A percentile compares a stretch with the other conserved stretches of the same genome.
These are phyloP conservation scores for Chrysosporium queenslandicum DNA, from an alignment of 2,329 filamentous ascomycete species.

Conservation along the genomic window DNA sequence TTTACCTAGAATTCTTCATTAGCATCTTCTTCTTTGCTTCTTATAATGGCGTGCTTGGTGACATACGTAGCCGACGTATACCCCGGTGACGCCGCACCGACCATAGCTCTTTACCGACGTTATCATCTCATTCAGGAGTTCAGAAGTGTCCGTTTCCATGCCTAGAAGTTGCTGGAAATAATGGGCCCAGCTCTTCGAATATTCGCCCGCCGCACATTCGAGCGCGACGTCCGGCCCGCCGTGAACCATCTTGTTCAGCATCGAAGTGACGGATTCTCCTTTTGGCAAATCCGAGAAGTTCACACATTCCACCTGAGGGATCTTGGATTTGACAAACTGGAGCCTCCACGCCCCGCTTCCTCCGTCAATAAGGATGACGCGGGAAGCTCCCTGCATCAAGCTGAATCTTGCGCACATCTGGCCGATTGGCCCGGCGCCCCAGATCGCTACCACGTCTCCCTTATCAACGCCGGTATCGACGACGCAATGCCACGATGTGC, in stretches of 20 bases:
- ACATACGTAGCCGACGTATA: conserved; percentile 51
- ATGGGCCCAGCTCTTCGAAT: conserved; percentile 52
- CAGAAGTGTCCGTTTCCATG: conserved; percentile 73
- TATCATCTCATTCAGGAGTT: conserved; percentile 47
- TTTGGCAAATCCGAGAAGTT: conserved; percentile 57
- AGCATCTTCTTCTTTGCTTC: neutral
- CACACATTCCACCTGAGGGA: conserved; percentile 56
- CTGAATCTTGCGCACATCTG: conserved; percentile 63
- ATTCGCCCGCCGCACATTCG: conserved; percentile 57
- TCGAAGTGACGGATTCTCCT: conserved; percentile 56
- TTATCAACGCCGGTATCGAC: conserved; percentile 74
- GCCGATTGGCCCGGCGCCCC: conserved; percentile 79
- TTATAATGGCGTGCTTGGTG: too few species aligned
- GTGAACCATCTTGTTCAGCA: conserved; percentile 62
- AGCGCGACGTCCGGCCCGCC: conserved; percentile 66
- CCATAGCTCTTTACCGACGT: conserved; percentile 47
- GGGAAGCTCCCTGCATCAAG: conserved; percentile 59
- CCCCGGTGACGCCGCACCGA: conserved; percentile 65
- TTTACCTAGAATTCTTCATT: conserved; percentile 50
- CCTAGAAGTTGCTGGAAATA: conserved; percentile 53
- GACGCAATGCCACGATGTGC: conserved; percentile 71
- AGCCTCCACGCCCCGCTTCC: conserved; percentile 54
- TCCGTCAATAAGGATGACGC: conserved; percentile 70
- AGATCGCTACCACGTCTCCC: conserved; percentile 68
- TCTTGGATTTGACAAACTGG: conserved; percentile 55